Conservation (phyloP, 495 filamentous ascomycete genomes). For the Darksidea phi region DNA sequence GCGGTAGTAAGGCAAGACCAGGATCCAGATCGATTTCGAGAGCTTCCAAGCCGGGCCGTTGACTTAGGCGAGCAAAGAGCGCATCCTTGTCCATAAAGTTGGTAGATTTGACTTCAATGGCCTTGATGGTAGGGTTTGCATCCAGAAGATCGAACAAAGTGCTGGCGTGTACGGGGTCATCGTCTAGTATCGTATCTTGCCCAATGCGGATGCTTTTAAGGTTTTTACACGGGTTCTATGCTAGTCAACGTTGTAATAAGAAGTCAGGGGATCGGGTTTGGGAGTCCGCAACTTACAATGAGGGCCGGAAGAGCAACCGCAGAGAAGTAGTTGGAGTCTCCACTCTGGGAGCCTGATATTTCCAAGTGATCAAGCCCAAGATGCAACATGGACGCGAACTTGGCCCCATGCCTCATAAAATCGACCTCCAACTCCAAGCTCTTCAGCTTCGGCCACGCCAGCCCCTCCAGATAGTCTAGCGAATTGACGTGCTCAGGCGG, state of each 20-base stretch:
- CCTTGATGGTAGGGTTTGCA: constrained; percentile 12
- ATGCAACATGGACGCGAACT: constrained; percentile 22
- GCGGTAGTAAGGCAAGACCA: constrained; percentile 16
- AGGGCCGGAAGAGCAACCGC: constrained; percentile 16
- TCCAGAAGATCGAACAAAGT: constrained; percentile 12
- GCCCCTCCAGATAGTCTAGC: constrained; percentile 17
- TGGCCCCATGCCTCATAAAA: constrained; percentile 22
- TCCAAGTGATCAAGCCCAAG: constrained; percentile 23
- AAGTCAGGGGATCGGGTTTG: neutral
- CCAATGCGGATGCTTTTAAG: constrained; percentile 31
- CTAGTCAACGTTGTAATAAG: neutral
- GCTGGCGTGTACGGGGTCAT: constrained; percentile 21
- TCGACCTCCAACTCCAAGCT: constrained; percentile 28
- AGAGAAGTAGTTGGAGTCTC: constrained; percentile 13
- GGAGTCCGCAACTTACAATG: constrained; percentile 15
- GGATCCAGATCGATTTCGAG: constrained; percentile 31
- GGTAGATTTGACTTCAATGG: constrained; percentile 18
- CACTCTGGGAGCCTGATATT: constrained; percentile 21
- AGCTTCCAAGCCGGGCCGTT: constrained; percentile 8
- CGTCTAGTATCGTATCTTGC: neutral
- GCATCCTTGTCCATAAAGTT: constrained; percentile 19
- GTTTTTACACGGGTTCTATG: constrained; percentile 17
- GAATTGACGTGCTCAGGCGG: constrained; percentile 1
- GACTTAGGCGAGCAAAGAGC: constrained; percentile 21
- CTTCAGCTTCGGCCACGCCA: constrained; percentile 28